Evolutionary conservation across 176 grass and related monocot species (phyloP).

Genomic region (Miscanthus lutarioriparius): DNA sequence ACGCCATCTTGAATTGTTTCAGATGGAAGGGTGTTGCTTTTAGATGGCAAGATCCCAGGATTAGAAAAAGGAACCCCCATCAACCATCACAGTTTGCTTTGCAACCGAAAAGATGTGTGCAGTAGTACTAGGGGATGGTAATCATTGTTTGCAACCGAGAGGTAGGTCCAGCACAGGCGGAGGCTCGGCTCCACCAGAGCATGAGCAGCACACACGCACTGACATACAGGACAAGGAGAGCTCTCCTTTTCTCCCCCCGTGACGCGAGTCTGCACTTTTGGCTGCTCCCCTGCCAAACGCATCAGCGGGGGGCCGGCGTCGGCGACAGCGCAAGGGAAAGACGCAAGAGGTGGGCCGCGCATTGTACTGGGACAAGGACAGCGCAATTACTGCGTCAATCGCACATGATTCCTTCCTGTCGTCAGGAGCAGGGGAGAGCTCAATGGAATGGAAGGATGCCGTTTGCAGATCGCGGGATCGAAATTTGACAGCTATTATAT

Average conservation of each 20-base stretch:
- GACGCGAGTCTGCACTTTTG: not conserved
- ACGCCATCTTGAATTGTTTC: not conserved
- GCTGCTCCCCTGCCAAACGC: not conserved
- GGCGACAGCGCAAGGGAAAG: no score
- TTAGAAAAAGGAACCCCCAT: not conserved
- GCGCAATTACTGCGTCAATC: not conserved
- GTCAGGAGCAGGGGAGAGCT: not conserved
- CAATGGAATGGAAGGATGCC: not conserved
- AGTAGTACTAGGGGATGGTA: not conserved
- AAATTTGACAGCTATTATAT: not conserved
- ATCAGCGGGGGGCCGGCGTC: not conserved
- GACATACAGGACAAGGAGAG: not conserved
- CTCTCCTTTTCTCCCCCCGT: no score
- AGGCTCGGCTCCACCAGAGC: not conserved
- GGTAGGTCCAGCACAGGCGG: not conserved
- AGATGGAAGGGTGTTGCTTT: not conserved
- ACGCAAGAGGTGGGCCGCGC: not conserved
- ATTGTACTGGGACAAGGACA: not conserved
- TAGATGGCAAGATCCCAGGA: not conserved
- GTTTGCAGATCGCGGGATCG: not conserved
- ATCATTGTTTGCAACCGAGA: constrained; percentile 5
- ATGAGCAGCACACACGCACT: not conserved
- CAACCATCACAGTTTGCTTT: not conserved
- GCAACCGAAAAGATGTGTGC: not conserved
- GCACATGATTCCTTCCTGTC: not conserved